These are phyloP conservation scores for Polygonum maritimum DNA, from an alignment of 148 eudicot genomes.

Conservation along the genomic window DNA sequence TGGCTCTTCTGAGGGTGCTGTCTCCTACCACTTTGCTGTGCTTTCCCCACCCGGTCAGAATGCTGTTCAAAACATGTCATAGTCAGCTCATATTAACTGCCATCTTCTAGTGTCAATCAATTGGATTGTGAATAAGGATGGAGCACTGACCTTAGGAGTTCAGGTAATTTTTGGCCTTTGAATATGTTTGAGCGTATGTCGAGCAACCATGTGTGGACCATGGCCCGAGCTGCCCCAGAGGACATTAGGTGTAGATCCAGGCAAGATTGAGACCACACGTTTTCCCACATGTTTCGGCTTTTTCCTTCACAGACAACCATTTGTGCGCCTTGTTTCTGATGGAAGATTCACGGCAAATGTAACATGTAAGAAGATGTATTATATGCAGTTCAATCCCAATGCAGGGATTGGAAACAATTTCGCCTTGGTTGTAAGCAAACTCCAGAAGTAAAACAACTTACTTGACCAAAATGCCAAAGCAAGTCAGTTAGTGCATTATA, in stretches of 20 bases:
- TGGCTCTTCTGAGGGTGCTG: constrained; percentile 59
- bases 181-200: constrained; percentile 57
- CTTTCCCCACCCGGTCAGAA: constrained; percentile 96
- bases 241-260: constrained; percentile 95
- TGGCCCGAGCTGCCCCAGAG: constrained; percentile 93
- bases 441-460: constrained; percentile 13
- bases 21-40: constrained; percentile 96
- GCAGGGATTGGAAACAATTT: neutral
- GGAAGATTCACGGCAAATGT: neutral
- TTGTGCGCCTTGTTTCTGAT: constrained; percentile 85
- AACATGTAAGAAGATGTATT: neutral
- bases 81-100: neutral
- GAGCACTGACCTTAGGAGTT: constrained; percentile 38
- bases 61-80: constrained; percentile 35
- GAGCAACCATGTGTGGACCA: constrained; percentile 95
- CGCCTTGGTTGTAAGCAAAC: neutral
- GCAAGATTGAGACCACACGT: constrained; percentile 76
- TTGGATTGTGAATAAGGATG: neutral
- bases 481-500: constrained; percentile 97
- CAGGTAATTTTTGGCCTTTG: constrained; percentile 73
- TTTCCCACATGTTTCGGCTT: constrained; percentile 83
- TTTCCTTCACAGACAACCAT: constrained; percentile 87
- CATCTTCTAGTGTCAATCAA: neutral
- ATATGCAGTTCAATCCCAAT: neutral
- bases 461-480: constrained; percentile 98